A percentile compares a stretch with the other conserved stretches of the same genome.
Conservation (phyloP, 495 filamentous ascomycete species). For the Aspergillus funiculosus region DNA sequence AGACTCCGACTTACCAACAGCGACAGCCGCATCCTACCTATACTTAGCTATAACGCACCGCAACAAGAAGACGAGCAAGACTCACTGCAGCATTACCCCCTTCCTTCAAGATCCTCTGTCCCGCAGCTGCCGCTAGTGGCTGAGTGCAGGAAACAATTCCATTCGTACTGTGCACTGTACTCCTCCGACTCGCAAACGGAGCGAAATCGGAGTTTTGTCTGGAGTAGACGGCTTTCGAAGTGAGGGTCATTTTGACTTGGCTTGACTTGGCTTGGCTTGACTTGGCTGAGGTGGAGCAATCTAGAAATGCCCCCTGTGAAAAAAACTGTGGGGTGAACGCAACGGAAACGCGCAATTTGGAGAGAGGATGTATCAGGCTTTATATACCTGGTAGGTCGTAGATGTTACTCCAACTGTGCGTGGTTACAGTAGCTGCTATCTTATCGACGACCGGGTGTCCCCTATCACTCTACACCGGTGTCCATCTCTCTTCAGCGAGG, state of each 20-base stretch:
- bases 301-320: no score
- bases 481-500: no score
- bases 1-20: conserved; percentile 50
- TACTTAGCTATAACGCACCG: neutral
- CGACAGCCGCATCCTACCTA: conserved; percentile 83
- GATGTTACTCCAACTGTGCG: no score
- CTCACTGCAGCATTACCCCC: conserved; percentile 91
- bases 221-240: conserved; percentile 57
- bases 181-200: conserved; percentile 77
- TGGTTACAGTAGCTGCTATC: no score
- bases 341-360: no score
- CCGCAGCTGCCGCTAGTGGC: conserved; percentile 82
- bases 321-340: no score
- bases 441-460: no score
- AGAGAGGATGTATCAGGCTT: no score
- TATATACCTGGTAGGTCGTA: no score
- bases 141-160: conserved; percentile 91
- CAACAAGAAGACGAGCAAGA: conserved; percentile 4
- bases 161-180: conserved; percentile 86
- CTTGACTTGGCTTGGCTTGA: neutral
- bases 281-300: no score
- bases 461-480: no score
- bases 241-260: conserved; percentile 49
- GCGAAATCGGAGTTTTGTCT: conserved; percentile 52
- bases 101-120: conserved; percentile 71